phyloP scores from a whole-genome alignment of 768 basidiomycete species.

The Termitomyces sp. region DNA sequence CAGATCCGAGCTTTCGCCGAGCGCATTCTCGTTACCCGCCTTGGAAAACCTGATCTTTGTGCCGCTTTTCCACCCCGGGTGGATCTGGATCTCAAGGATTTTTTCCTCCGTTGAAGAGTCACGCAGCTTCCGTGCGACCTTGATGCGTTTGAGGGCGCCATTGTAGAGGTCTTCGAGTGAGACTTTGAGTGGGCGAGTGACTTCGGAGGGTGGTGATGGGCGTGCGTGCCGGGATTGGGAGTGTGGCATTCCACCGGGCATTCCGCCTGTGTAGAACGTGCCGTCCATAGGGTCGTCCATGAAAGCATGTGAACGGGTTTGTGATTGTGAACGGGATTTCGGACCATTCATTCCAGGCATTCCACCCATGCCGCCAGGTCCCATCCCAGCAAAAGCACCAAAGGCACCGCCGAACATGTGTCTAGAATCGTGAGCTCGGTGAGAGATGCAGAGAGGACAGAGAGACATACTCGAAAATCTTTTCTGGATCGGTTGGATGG shows the following conservation, averaged over 20 bases:
- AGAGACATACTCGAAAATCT: conserved; percentile 77
- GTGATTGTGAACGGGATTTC: conserved; percentile 21
- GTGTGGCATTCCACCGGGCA: conserved; percentile 53
- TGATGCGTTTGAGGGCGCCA: conserved; percentile 84
- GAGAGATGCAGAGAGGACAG: neutral
- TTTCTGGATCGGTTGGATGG: conserved; percentile 76
- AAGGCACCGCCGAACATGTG: conserved; percentile 43
- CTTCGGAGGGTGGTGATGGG: conserved; percentile 45
- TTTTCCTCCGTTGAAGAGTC: conserved; percentile 79
- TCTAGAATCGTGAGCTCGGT: conserved; percentile 26
- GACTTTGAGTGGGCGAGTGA: conserved; percentile 78
- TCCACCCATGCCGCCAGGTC: conserved; percentile 22
- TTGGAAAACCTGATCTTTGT: conserved; percentile 90
- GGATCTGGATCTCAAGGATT: conserved; percentile 73
- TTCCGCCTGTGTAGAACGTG: conserved; percentile 30
- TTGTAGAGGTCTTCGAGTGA: conserved; percentile 82
- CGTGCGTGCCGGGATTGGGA: conserved; percentile 13
- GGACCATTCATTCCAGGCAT: conserved; percentile 32
- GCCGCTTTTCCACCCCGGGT: conserved; percentile 94
- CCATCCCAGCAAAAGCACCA: conserved; percentile 15
- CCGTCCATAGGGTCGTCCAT: conserved; percentile 47
- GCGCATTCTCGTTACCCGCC: conserved; percentile 73
- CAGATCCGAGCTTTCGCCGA: conserved; percentile 78
- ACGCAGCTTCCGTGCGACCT: conserved; percentile 72
- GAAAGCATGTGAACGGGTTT: conserved; percentile 22